Evolutionary conservation across 345 rosid species (phyloP).

Genomic region (Corchorus olitorius): DNA sequence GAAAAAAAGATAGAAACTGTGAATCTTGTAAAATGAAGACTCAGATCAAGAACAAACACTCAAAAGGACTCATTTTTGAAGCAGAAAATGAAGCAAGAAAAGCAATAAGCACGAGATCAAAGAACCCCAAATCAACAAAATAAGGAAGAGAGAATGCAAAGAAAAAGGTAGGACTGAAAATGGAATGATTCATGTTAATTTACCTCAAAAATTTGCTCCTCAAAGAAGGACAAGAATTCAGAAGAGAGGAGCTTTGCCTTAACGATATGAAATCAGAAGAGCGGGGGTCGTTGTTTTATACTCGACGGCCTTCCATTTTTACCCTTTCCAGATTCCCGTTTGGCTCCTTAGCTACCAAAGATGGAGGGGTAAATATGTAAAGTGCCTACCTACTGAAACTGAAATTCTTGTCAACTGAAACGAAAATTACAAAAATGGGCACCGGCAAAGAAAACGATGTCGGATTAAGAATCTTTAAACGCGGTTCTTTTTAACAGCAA

Average conservation of each 20-base stretch:
- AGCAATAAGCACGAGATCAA: neutral
- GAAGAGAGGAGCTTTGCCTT: constrained; percentile 5
- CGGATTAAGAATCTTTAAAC: neutral
- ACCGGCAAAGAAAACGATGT: neutral
- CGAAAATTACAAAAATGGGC: neutral
- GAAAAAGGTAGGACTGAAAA: neutral
- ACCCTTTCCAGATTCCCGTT: neutral
- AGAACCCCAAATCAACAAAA: neutral
- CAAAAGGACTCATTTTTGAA: neutral
- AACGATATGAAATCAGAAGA: constrained; percentile 6
- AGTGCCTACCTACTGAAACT: neutral
- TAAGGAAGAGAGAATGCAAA: neutral
- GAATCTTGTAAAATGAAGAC: neutral
- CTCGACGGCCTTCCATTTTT: constrained; percentile 11
- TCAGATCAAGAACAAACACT: constrained; percentile 16
- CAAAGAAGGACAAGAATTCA: constrained; percentile 10
- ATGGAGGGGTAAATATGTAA: constrained; percentile 9
- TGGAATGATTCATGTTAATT: neutral
- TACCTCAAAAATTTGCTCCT: constrained; percentile 14
- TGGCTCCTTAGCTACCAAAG: neutral
- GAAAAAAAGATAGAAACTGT: neutral
- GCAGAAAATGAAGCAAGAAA: neutral
- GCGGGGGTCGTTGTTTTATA: constrained; percentile 26
- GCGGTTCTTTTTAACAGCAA: constrained; percentile 2
- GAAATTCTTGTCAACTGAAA: neutral